Base-by-base conservation (phyloP, 805 yeast species). In the Suhomyces kilbournensis region DNA sequence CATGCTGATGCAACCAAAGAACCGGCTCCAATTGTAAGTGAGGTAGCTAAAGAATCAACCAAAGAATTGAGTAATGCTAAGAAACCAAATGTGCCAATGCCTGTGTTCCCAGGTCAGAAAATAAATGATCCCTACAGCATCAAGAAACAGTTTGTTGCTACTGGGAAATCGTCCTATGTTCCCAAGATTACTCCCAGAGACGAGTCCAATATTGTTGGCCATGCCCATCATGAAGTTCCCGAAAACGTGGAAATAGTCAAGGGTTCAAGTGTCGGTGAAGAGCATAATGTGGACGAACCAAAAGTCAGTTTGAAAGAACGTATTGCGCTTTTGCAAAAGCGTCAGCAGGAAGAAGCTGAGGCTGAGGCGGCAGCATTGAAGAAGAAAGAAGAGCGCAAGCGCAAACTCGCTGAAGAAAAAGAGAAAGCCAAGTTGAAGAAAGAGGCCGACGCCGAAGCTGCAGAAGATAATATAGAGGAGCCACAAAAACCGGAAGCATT, bases 261-360 rank as follows among this genome's bases (percentile, higher is more conserved):
- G 51, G 62, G 60, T 53, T 56, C 60, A 53, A 56, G 61, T 6
- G 57, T 59, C 8, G 63, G 63, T 7, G 58, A 62, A 23, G 72
- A 76, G 52, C 82, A 80, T 53, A 56, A 62, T 17, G 72, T 75
- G 50, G 86, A 78, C 30, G 81, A 78, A 32, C 97, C 97, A 7
- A 84, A 88, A 59, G 70, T 91, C 74, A 86, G 96, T 52, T 74
- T 93, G 60, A 87, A 87, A 64, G 97, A 94, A 60, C 80, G 98
- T 58, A 90, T 93, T 64, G 90, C 90, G 4, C 62, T 89, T 62
- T 75, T 93, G 48, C 96, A 92, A 66, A 82, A 89, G 62, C 84
- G 85, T 53, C 97, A 90, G 64, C 82, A 81, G 53, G 88, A 87
- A 62, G 96, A 90, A 60, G 88, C 86, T 19, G 93, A 86, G 54